Evolutionary conservation across 495 filamentous ascomycete genomes (phyloP).

Genomic region (Podospora sp.): DNA sequence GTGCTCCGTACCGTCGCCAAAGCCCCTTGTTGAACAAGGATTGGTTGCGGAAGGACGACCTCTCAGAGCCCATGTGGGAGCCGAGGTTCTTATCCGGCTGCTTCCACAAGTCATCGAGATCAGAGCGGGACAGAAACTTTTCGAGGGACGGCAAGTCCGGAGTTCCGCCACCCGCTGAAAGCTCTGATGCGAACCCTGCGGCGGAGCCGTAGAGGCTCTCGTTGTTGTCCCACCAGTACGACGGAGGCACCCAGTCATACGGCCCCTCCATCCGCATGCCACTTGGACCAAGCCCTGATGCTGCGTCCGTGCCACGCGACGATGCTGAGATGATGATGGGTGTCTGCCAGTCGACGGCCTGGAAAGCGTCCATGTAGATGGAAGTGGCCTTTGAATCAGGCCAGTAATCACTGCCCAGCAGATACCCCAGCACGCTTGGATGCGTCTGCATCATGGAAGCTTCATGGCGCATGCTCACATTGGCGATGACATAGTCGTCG

Average conservation of each 20-base stretch:
- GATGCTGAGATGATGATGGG: conserved; percentile 62
- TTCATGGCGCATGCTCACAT: conserved; percentile 60
- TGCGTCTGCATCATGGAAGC: conserved; percentile 61
- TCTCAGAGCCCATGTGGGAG: conserved; percentile 62
- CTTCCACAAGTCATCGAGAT: conserved; percentile 59
- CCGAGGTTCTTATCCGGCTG: conserved; percentile 47
- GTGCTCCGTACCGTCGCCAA: conserved; percentile 56
- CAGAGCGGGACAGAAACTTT: conserved; percentile 54
- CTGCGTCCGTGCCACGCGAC: conserved; percentile 49
- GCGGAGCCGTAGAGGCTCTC: conserved; percentile 53
- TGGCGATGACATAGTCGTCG: conserved; percentile 57
- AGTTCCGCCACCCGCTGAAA: conserved; percentile 63
- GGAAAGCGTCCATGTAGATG: conserved; percentile 54
- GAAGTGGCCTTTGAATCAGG: conserved; percentile 58
- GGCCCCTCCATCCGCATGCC: conserved; percentile 71
- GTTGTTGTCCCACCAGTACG: conserved; percentile 62
- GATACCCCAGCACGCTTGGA: conserved; percentile 57
- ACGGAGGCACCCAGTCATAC: conserved; percentile 68
- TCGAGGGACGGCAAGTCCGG: conserved; percentile 57
- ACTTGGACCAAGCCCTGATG: conserved; percentile 52
- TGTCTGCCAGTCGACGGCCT: conserved; percentile 55
- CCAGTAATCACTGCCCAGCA: conserved; percentile 66
- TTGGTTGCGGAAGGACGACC: conserved; percentile 57
- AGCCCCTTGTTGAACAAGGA: conserved; percentile 59
- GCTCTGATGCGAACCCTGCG: conserved; percentile 65